These are phyloP conservation scores for Gynandropsis gynandra DNA, from an alignment of 345 rosid species.

Conservation along the genomic window DNA sequence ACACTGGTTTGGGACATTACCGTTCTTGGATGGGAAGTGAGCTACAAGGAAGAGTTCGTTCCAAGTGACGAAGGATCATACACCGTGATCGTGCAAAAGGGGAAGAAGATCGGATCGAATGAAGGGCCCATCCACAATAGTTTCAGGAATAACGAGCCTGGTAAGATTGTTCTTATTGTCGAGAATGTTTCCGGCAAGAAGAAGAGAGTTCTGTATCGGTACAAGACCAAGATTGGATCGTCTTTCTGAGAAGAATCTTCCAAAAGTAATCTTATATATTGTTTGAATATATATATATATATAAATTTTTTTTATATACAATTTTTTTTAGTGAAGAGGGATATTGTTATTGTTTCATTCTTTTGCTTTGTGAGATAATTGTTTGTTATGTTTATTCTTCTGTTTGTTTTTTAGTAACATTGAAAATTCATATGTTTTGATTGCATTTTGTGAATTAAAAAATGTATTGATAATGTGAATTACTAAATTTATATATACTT, in stretches of 20 bases:
- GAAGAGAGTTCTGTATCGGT: conserved; percentile 66
- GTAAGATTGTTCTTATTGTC: conserved; percentile 60
- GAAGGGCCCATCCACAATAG: conserved; percentile 54
- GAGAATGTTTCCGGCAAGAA: conserved; percentile 63
- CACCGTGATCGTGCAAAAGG: conserved; percentile 65
- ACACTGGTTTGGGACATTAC: conserved; percentile 63
- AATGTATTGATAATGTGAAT: too few relatives aligned
- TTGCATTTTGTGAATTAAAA: too few relatives aligned
- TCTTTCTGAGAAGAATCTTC: conserved; percentile 22
- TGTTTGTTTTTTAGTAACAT: too few relatives aligned
- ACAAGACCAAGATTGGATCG: conserved; percentile 49
- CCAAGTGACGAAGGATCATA: conserved; percentile 67
- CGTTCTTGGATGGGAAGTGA: conserved; percentile 83
- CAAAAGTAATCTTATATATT: too few relatives aligned
- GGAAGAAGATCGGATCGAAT: conserved; percentile 45
- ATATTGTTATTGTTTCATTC: too few relatives aligned
- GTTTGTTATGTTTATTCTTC: too few relatives aligned
- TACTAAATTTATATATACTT: too few relatives aligned
- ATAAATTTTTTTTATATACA: too few relatives aligned
- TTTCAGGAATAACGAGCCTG: conserved; percentile 56
- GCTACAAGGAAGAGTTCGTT: conserved; percentile 81
- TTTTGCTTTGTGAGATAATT: too few relatives aligned
- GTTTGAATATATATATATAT: too few relatives aligned
- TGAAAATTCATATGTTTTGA: too few relatives aligned
- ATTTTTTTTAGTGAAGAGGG: too few relatives aligned